These are phyloP conservation scores for Sparassis latifolia DNA, from an alignment of 1,284 basidiomycete genomes.

Conservation along the genomic window DNA sequence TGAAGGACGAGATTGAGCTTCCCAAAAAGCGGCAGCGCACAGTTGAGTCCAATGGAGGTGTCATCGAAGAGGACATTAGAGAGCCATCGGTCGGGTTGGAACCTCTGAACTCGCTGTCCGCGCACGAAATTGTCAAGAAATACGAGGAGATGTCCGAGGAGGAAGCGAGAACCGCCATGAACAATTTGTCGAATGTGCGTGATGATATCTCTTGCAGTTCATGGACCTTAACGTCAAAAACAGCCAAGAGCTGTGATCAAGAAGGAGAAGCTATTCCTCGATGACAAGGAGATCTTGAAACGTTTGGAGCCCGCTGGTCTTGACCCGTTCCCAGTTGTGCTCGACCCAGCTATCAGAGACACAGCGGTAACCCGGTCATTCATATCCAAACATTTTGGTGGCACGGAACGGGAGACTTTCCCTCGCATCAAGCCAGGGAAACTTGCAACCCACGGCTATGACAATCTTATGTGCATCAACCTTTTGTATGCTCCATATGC, in stretches of 20 bases:
- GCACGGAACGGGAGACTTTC: conserved; percentile 25
- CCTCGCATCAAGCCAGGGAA: conserved; percentile 20
- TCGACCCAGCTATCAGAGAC: conserved; percentile 2
- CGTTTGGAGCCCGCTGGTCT: conserved; percentile 6
- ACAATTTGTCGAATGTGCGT: not conserved
- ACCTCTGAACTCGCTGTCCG: no score
- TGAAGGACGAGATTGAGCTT: no score
- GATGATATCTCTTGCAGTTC: not conserved
- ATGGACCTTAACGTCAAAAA: not conserved
- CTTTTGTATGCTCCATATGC: conserved; percentile 29
- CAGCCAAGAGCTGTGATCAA: conserved; percentile 13
- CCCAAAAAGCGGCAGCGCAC: no score
- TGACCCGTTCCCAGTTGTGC: conserved; percentile 8
- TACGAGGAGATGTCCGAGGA: not conserved
- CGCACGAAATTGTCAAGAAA: not conserved
- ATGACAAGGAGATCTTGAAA: conserved; percentile 9
- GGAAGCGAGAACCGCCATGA: not conserved
- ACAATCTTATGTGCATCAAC: conserved; percentile 30
- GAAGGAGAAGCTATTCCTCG: conserved; percentile 10
- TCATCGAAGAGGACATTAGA: no score
- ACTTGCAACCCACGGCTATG: conserved; percentile 20
- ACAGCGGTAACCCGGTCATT: conserved; percentile 22
- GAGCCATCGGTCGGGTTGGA: no score
- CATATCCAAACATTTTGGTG: conserved; percentile 29
- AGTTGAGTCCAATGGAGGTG: no score